A percentile compares a stretch with the other conserved stretches of the same genome.
Conservation (phyloP, 768 basidiomycete species). For the Neoboletus brunneissimus region DNA sequence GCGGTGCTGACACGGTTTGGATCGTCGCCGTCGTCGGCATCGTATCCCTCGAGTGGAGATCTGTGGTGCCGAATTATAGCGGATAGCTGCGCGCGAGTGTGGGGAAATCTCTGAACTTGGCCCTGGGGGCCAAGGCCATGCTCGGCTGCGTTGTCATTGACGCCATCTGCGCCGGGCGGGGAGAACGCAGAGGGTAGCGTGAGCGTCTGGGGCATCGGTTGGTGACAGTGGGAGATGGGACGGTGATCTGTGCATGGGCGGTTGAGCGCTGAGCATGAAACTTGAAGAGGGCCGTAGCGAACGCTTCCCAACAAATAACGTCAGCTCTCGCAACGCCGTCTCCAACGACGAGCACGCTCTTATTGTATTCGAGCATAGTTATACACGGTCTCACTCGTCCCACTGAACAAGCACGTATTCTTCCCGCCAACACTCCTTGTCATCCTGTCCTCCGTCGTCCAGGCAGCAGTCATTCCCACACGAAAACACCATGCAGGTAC, state of each 20-base stretch:
- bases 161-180: slow-evolving; percentile 3
- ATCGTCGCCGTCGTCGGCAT: slow-evolving; percentile 58
- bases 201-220: slow-evolving; percentile 26
- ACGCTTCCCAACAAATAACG: slow-evolving; percentile 23
- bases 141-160: slow-evolving; percentile 23
- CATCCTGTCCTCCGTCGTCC: slow-evolving; percentile 40
- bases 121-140: slow-evolving; percentile 8
- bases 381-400: slow-evolving; percentile 47
- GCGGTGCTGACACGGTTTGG: slow-evolving; percentile 52
- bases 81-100: slow-evolving; percentile 78
- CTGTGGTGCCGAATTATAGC: slow-evolving; percentile 73
- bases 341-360: not conserved
- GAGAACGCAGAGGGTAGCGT: slow-evolving; percentile 19
- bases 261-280: slow-evolving; percentile 23
- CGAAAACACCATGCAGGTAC: slow-evolving; percentile 85
- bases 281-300: slow-evolving; percentile 8
- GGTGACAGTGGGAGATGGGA: slow-evolving; percentile 17
- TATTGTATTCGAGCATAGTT: not conserved
- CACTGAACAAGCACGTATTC: slow-evolving; percentile 75
- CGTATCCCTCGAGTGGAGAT: slow-evolving; percentile 49
- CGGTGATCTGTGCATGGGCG: slow-evolving; percentile 24
- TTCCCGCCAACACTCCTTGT: slow-evolving; percentile 59
- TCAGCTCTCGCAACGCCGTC: slow-evolving; percentile 1
- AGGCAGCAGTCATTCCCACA: slow-evolving; percentile 78
- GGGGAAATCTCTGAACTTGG: slow-evolving; percentile 57